Conservation (phyloP, 176 grass and related monocot genomes). For the Pontederia crassipes region DNA sequence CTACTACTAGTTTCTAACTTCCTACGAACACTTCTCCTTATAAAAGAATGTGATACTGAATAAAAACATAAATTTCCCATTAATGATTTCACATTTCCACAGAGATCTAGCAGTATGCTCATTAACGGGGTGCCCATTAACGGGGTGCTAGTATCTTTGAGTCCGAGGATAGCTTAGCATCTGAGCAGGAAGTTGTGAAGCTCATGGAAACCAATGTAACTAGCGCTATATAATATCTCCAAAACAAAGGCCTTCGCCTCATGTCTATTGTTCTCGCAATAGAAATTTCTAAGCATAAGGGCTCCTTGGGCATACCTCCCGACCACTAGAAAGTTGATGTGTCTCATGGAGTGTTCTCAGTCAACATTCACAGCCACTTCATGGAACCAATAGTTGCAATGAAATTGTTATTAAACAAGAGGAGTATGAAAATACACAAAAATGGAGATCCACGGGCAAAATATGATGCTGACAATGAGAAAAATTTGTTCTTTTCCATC, state of each 20-base stretch:
- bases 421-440: too few species aligned
- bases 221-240: conserved; percentile 24
- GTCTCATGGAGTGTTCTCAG: not conserved
- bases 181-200: conserved; percentile 26
- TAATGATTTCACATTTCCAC: not conserved
- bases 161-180: conserved; percentile 7
- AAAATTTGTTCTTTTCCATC: too few species aligned
- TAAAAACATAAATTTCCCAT: not conserved
- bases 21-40: too few species aligned
- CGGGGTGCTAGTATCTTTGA: not conserved
- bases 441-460: too few species aligned
- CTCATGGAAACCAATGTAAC: conserved; percentile 30
- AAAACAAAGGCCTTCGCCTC: conserved; percentile 23
- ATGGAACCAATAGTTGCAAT: conserved; percentile 5
- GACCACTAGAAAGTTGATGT: conserved; percentile 1
- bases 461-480: too few species aligned
- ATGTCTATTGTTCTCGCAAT: conserved; percentile 24
- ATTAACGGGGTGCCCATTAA: too few species aligned
- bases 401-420: not conserved
- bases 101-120: conserved; percentile 15
- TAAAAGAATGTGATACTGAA: too few species aligned
- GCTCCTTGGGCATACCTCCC: not conserved
- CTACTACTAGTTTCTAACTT: too few species aligned
- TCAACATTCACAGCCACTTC: not conserved
- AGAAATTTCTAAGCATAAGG: conserved; percentile 21